phyloP scores from a whole-genome alignment of 148 eudicot genomes.

The Camellia japonica region DNA sequence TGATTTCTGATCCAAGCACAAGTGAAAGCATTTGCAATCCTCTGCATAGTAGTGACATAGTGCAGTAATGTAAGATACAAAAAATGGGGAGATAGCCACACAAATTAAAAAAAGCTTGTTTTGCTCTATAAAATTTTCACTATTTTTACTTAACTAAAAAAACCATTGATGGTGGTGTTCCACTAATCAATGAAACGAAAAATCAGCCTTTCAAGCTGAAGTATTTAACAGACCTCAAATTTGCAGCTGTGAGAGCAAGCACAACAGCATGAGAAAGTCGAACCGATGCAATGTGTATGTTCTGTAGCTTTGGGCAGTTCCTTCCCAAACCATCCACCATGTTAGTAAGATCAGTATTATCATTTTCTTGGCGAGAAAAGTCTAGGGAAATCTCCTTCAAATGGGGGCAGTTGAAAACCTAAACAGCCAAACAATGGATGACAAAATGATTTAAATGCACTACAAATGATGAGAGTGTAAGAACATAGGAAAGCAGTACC shows the following conservation, averaged over 20 bases:
- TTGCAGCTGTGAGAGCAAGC: constrained; percentile 76
- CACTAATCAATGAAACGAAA: neutral
- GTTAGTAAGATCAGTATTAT: constrained; percentile 61
- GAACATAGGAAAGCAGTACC: neutral
- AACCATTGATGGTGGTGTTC: neutral
- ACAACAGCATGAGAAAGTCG: constrained; percentile 71
- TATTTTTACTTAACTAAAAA: neutral
- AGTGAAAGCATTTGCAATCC: constrained; percentile 85
- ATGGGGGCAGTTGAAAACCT: constrained; percentile 88
- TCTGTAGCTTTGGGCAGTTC: constrained; percentile 75
- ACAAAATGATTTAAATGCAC: neutral
- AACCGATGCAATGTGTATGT: constrained; percentile 74
- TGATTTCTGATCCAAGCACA: constrained; percentile 69
- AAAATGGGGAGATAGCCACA: neutral
- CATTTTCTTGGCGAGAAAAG: constrained; percentile 73
- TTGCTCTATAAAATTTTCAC: neutral
- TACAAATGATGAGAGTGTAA: neutral
- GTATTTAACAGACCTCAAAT: constrained; percentile 60
- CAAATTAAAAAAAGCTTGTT: neutral
- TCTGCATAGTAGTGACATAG: constrained; percentile 37
- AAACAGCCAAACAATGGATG: constrained; percentile 9
- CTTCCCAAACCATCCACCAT: constrained; percentile 73
- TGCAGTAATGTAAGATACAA: constrained; percentile 1
- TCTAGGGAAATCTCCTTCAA: constrained; percentile 74
- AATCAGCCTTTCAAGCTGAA: neutral